Base-by-base conservation (phyloP, 495 filamentous ascomycete genomes). In the Neurospora tetrasperma region DNA sequence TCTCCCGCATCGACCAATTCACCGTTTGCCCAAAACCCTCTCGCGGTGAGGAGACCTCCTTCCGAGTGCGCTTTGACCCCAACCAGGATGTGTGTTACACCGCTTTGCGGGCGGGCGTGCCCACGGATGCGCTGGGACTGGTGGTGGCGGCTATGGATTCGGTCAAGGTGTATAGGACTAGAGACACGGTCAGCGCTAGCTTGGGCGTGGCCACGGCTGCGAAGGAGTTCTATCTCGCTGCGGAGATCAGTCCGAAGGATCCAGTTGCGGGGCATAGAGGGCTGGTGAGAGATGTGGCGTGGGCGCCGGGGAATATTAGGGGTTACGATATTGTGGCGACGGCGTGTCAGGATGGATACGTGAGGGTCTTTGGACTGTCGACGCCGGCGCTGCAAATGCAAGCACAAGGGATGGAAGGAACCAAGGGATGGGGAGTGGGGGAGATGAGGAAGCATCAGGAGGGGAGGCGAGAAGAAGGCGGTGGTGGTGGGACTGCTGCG, bases 321-420 rank as follows among this genome's bases (percentile, higher is more conserved):
- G 94, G 94, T 1, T 94, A 91, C 77, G 95, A 99, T 79, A 85
- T 97, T 71, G 87, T 98, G 75, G 96, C 96, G 7, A 96, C 94
- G 41, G 95, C 93, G 1, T 93, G 93, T 78, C 94, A 94, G 79
- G 96, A 99, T 78, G 94, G 96, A 4, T 89, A 88, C 73, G 86
- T 98, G 66, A 88, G 96, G 35, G 90, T 98, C 6, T 97, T 94
- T 76, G 88, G 94, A 78, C 82, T 99, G 0, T 87, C 89, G 42
- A 92, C 93, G 9, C 86, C 88, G 69, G 16, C n/a, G 66, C 59
- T 16, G 66, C 31, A 18, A 23, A 70, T 12, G 66, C 31, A 18
- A 20, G 48, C 18, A 27, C 18, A 23, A 69, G 74, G 42, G 44
- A 38, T 14, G 40, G 69, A 11, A 20, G 40, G 69, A 42, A 18